Base-by-base conservation (phyloP, 1,139 yeast species). In the Hyphopichia fennica region DNA sequence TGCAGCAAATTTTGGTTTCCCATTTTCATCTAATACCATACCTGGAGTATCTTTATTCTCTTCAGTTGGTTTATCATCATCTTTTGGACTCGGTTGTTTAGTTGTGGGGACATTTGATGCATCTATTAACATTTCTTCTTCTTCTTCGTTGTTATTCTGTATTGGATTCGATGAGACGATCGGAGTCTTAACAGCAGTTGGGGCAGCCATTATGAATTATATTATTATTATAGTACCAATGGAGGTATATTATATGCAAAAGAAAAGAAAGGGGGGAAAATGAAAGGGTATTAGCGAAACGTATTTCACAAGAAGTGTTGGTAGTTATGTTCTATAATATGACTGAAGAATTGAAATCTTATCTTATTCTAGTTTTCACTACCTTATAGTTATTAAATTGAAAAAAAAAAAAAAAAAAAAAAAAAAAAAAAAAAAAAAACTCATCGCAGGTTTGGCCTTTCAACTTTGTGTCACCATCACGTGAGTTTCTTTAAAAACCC, bases 1-100 rank as follows among this genome's bases (percentile, higher is more conserved):
- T 5, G 95, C 81, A 27, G 85, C 75, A 60, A 93, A 93, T 56
- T 84, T 82, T 38, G 98, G 98, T 56, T 88, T 87, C 36, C 98
- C 99, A 46, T 82, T 81, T 50, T 87, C 91, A 65, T 91, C 98
- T 35, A 93, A 66, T 13, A 82, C 84, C 20, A 84, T 75, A n/a
- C 81, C 80, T 32, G 70, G 67, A 35, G 74, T 15, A 22, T 22
- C 23, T 9, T 22, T 22, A 22, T 22, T 52, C 40, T 71, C 79
- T 38, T 60, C 63, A 32, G 55, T 53, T 30, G 52, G 44, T 16
- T 44, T 43, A 46, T 33, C 56, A 45, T 42, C 51, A 43, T 41
- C 17, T 46, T 39, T 41, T n/a, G 17, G 7, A 14, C n/a, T 16
- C 14, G 33, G 11, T 11, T 10, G n/a, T 9, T 51, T 50, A 5